These are phyloP conservation scores for Umbellularia californica DNA, from an alignment of 164 flowering plant species.

Conservation along the genomic window DNA sequence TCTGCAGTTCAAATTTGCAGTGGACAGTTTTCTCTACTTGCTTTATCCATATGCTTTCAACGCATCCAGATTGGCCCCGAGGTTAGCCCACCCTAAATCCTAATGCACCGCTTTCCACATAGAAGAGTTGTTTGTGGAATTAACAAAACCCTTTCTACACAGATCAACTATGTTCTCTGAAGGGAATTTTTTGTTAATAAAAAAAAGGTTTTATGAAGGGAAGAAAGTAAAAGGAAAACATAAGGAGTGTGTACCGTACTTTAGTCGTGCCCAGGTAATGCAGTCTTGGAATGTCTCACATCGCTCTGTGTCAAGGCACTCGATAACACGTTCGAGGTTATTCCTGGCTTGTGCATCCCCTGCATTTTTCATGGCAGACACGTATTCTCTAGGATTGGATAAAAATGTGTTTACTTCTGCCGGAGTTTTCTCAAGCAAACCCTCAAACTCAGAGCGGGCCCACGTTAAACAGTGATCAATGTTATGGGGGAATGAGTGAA, in stretches of 20 bases:
- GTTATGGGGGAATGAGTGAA: conserved; percentile 89
- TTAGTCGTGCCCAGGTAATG: conserved; percentile 79
- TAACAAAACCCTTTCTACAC: too few relatives aligned
- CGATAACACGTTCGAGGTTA: conserved; percentile 69
- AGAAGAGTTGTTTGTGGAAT: background rate
- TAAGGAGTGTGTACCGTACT: conserved; percentile 30
- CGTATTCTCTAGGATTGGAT: conserved; percentile 60
- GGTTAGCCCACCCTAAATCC: background rate
- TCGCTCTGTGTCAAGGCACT: conserved; percentile 69
- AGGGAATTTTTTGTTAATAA: background rate
- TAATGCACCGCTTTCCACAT: background rate
- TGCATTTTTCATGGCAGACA: conserved; percentile 50
- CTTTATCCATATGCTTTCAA: too few relatives aligned
- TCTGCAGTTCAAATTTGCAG: too few relatives aligned
- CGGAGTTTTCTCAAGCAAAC: conserved; percentile 89
- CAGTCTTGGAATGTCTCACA: conserved; percentile 81
- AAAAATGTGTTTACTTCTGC: conserved; percentile 78
- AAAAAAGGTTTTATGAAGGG: background rate
- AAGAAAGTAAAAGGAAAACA: background rate
- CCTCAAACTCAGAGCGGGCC: conserved; percentile 95
- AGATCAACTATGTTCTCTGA: too few relatives aligned
- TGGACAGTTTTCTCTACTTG: too few relatives aligned
- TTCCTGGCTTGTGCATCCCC: conserved; percentile 92
- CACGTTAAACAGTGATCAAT: conserved; percentile 91
- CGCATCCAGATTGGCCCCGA: too few relatives aligned